phyloP scores from a whole-genome alignment of 768 basidiomycete species.

The Tulasnella sp. region DNA sequence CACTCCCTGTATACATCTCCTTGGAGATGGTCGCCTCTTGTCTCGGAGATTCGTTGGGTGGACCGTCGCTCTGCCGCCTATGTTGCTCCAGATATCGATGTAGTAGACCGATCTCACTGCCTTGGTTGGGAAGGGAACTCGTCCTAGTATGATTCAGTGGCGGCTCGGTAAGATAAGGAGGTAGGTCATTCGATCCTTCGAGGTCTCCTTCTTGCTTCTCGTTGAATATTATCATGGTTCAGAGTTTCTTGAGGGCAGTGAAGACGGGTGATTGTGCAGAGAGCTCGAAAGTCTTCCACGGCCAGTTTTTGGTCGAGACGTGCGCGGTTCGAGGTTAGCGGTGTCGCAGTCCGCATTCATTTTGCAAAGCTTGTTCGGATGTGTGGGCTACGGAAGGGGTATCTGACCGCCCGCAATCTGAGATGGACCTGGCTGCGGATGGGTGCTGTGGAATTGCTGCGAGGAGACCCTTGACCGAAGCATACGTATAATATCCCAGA shows the following conservation, averaged over 20 bases:
- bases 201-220: constrained; percentile 4
- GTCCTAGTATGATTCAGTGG: not conserved
- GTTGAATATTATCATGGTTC: constrained; percentile 6
- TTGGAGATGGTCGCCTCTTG: not conserved
- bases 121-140: not conserved
- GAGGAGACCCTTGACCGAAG: no score
- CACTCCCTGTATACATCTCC: not conserved
- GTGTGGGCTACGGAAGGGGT: not conserved
- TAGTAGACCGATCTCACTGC: not conserved
- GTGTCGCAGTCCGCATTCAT: not conserved
- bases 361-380: not conserved
- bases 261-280: not conserved
- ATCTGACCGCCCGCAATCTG: not conserved
- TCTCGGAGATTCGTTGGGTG: not conserved
- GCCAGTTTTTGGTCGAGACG: not conserved
- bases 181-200: not conserved
- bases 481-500: no score
- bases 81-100: not conserved
- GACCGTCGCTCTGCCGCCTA: not conserved
- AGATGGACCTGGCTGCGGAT: no score
- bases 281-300: not conserved
- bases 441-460: no score
- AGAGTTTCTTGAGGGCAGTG: not conserved
- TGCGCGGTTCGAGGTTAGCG: not conserved
- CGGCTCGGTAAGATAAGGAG: no score